These are phyloP conservation scores for Metarhizium sp. DNA, from an alignment of 2,329 filamentous ascomycete species.

Conservation along the genomic window DNA sequence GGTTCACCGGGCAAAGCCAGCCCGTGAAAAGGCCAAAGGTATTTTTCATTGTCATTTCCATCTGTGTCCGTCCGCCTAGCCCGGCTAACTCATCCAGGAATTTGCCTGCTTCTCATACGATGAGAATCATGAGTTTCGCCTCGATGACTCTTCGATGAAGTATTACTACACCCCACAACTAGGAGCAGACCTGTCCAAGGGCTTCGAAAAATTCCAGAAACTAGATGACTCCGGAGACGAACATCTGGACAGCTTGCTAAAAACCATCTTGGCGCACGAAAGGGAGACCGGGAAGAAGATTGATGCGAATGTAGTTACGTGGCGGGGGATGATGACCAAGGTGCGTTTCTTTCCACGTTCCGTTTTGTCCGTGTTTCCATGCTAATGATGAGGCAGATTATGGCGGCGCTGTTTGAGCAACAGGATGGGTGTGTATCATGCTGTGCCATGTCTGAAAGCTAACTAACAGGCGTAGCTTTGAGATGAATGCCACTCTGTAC, in stretches of 20 bases:
- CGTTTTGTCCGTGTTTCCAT: not conserved
- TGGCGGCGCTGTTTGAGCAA: constrained; percentile 74
- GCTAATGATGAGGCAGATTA: constrained; percentile 49
- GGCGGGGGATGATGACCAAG: constrained; percentile 99
- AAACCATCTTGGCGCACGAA: constrained; percentile 66
- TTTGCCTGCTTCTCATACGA: constrained; percentile 93
- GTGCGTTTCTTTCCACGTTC: constrained; percentile 31
- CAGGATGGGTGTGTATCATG: constrained; percentile 54
- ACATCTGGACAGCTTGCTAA: constrained; percentile 76
- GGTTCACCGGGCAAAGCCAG: constrained; percentile 59
- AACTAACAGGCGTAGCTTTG: constrained; percentile 50
- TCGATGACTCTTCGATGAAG: constrained; percentile 69
- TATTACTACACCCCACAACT: constrained; percentile 79
- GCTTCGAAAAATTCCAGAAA: constrained; percentile 75
- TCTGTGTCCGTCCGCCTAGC: not conserved
- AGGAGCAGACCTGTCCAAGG: constrained; percentile 64
- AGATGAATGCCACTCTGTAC: constrained; percentile 90
- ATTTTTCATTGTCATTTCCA: constrained; percentile 9
- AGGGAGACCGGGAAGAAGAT: constrained; percentile 55
- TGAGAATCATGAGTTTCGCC: constrained; percentile 64
- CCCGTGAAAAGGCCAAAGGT: constrained; percentile 69
- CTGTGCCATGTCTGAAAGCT: not conserved
- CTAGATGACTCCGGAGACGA: constrained; percentile 76
- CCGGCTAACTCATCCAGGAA: constrained; percentile 47
- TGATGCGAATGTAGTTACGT: constrained; percentile 76